These are phyloP conservation scores for Peribolospora kevripleyi DNA, from an alignment of 768 basidiomycete genomes.

Conservation along the genomic window DNA sequence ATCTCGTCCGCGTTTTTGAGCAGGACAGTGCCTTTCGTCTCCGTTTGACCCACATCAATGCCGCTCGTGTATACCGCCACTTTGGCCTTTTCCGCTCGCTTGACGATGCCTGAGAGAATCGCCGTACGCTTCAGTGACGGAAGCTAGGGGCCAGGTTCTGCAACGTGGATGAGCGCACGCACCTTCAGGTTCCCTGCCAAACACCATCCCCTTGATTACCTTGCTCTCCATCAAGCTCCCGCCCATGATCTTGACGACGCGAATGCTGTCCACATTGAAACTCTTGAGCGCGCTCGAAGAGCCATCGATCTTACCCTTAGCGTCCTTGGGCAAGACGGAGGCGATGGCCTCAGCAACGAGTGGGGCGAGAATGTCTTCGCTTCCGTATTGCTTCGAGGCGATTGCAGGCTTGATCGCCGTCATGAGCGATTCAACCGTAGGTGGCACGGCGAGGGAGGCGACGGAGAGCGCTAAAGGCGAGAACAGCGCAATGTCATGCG, in stretches of 20 bases:
- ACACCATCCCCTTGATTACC: constrained; percentile 95
- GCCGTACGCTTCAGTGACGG: neutral
- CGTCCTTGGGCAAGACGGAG: constrained; percentile 39
- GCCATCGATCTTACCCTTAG: constrained; percentile 21
- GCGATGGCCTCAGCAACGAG: constrained; percentile 85
- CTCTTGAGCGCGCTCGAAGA: constrained; percentile 25
- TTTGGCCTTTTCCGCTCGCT: constrained; percentile 63
- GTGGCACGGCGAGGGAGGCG: constrained; percentile 42
- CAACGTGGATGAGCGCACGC: constrained; percentile 8
- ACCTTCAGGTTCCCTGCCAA: constrained; percentile 88
- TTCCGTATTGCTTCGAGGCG: constrained; percentile 91
- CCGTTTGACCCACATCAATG: constrained; percentile 82
- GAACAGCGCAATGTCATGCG: neutral
- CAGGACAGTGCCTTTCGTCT: constrained; percentile 94
- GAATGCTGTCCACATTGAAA: constrained; percentile 95
- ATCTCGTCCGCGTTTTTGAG: constrained; percentile 88
- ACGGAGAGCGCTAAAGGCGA: constrained; percentile 36
- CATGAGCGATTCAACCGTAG: constrained; percentile 42
- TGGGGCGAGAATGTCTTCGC: constrained; percentile 51
- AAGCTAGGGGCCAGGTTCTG: neutral
- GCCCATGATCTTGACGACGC: constrained; percentile 97
- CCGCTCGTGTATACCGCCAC: constrained; percentile 88
- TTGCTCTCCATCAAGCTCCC: constrained; percentile 59
- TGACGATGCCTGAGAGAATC: constrained; percentile 36
- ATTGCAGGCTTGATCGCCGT: constrained; percentile 70